Percentiles rank a stretch among this genome's conserved stretches.
Evolutionary conservation across 257 asterid genomes (phyloP).

Genomic region (Solanum ahanhuiri): DNA sequence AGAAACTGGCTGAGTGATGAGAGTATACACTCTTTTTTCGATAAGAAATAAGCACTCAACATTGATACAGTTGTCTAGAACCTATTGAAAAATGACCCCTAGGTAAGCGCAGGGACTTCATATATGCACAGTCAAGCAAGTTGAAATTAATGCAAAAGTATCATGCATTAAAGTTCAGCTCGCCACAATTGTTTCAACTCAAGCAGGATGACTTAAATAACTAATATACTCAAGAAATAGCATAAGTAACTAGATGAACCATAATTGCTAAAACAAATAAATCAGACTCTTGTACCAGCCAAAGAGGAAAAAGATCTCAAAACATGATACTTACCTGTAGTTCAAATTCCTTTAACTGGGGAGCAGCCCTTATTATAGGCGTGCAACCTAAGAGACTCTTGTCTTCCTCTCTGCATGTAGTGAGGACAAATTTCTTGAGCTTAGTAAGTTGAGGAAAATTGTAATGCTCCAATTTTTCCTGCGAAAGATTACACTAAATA

Average conservation of each 20-base stretch:
- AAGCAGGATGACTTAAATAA: background rate
- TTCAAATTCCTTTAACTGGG: conserved; percentile 34
- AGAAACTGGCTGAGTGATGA: background rate
- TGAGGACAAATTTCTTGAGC: conserved; percentile 39
- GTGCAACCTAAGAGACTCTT: conserved; percentile 43
- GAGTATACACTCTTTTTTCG: background rate
- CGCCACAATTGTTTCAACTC: background rate
- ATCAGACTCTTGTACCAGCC: background rate
- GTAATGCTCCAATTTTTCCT: conserved; percentile 22
- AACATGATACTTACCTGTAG: conserved; percentile 29
- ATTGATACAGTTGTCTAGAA: background rate
- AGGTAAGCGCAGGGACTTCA: background rate
- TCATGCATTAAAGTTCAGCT: background rate
- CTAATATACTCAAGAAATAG: background rate
- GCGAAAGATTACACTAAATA: background rate
- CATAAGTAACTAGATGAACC: background rate
- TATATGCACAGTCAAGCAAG: background rate
- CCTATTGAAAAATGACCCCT: background rate
- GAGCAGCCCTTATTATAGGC: conserved; percentile 28
- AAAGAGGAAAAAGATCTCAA: background rate
- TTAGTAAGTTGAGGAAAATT: conserved; percentile 37
- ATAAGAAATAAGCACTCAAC: background rate
- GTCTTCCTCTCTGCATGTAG: conserved; percentile 30
- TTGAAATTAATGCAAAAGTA: background rate
- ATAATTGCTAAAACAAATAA: background rate